A percentile compares a stretch with the other conserved stretches of the same genome.
phyloP scores from a whole-genome alignment of 352 stramenopile genomes.

The Pythium myriotylum region DNA sequence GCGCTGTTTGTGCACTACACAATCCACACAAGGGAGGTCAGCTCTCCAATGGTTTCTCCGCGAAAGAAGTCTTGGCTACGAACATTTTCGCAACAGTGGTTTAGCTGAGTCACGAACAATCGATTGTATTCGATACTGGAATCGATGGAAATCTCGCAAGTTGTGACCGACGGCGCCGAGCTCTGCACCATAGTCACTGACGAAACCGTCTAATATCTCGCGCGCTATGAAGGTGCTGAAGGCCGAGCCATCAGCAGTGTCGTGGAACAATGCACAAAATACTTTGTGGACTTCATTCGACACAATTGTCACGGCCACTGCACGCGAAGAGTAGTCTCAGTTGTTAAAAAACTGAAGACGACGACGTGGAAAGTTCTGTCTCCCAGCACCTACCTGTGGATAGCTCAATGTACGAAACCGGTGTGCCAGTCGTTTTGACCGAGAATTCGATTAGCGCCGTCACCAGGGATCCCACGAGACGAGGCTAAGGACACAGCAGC shows the following conservation, averaged over 20 bases:
- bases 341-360: no score
- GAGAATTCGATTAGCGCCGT: slow-evolving; percentile 93
- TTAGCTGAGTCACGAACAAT: slow-evolving; percentile 86
- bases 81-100: slow-evolving; percentile 84
- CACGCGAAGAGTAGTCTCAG: neutral
- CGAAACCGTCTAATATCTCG: slow-evolving; percentile 86
- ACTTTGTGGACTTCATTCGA: slow-evolving; percentile 89
- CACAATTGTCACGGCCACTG: slow-evolving; percentile 89
- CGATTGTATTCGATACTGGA: slow-evolving; percentile 83
- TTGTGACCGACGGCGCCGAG: slow-evolving; percentile 88
- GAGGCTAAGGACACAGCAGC: slow-evolving; percentile 47
- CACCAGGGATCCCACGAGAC: slow-evolving; percentile 88
- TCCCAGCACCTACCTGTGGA: slow-evolving; percentile 50
- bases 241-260: slow-evolving; percentile 69
- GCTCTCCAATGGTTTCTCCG: no score
- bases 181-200: slow-evolving; percentile 75
- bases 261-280: slow-evolving; percentile 92
- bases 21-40: neutral
- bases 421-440: slow-evolving; percentile 85
- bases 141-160: slow-evolving; percentile 90
- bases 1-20: slow-evolving; percentile 82
- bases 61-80: slow-evolving; percentile 23
- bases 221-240: slow-evolving; percentile 89
- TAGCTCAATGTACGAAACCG: slow-evolving; percentile 91
- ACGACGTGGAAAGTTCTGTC: no score